These are phyloP conservation scores for Fraxinus quadrangulata DNA, from an alignment of 257 asterid species.

Conservation along the genomic window DNA sequence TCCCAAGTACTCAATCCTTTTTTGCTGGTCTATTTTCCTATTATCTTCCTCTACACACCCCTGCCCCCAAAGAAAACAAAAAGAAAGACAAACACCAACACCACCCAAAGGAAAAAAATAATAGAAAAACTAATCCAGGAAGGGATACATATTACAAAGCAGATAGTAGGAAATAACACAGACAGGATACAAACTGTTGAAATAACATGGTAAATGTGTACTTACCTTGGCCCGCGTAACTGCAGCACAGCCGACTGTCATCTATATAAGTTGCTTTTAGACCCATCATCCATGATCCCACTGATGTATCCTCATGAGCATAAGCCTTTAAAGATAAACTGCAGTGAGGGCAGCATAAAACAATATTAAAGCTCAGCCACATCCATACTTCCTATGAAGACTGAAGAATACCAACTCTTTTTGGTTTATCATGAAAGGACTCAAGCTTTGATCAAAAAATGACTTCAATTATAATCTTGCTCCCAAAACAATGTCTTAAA, in stretches of 20 bases:
- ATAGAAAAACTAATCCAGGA: background rate
- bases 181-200: background rate
- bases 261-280: slow-evolving; percentile 76
- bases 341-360: slow-evolving; percentile 29
- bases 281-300: slow-evolving; percentile 99
- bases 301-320: slow-evolving; percentile 76
- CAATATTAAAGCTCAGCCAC: background rate
- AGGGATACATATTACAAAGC: background rate
- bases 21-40: background rate
- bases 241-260: slow-evolving; percentile 79
- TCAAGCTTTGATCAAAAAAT: background rate
- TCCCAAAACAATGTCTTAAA: background rate
- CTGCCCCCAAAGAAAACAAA: background rate
- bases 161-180: background rate
- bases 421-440: background rate
- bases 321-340: slow-evolving; percentile 86
- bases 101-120: background rate
- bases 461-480: background rate
- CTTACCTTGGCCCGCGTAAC: slow-evolving; percentile 67
- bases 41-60: background rate
- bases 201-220: background rate
- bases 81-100: background rate
- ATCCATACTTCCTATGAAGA: background rate
- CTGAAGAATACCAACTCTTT: background rate
- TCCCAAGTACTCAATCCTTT: too few species aligned